phyloP scores from a whole-genome alignment of 2,329 filamentous ascomycete genomes.

The Hypoxylon sp. region DNA sequence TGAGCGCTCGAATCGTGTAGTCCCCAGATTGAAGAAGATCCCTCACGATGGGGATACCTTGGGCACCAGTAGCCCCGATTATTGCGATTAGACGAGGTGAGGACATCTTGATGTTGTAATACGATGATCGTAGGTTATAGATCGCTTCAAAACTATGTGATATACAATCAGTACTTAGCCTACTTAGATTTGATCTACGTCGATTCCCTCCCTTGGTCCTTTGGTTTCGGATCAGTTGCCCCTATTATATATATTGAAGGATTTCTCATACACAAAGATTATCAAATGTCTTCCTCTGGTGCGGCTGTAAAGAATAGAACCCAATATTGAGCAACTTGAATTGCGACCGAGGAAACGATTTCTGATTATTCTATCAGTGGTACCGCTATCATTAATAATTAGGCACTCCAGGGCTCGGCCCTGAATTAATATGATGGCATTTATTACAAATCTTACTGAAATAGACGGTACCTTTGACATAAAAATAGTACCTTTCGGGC shows the following conservation, averaged over 20 bases:
- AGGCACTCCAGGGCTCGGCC: background rate
- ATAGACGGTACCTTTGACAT: background rate
- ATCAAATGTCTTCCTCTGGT: background rate
- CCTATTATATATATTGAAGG: constrained; percentile 21
- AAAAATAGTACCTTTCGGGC: background rate
- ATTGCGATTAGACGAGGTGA: constrained; percentile 54
- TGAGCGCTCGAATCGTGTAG: constrained; percentile 64
- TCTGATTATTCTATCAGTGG: constrained; percentile 42
- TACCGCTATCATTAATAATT: constrained; percentile 30
- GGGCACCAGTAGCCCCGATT: constrained; percentile 67
- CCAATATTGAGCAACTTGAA: background rate
- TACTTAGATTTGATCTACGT: background rate
- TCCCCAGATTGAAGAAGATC: constrained; percentile 59
- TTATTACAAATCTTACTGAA: constrained; percentile 4
- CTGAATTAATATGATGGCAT: background rate
- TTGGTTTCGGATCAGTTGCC: background rate
- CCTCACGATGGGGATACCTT: constrained; percentile 64
- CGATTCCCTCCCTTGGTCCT: background rate
- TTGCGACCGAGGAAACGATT: constrained; percentile 19
- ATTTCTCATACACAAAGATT: background rate
- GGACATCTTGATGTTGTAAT: constrained; percentile 44
- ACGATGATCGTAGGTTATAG: background rate
- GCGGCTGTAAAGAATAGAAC: background rate
- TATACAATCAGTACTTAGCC: background rate
- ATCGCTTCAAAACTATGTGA: background rate